Conservation (phyloP, 2,329 filamentous ascomycete genomes). For the Incumbomyces lentus region DNA sequence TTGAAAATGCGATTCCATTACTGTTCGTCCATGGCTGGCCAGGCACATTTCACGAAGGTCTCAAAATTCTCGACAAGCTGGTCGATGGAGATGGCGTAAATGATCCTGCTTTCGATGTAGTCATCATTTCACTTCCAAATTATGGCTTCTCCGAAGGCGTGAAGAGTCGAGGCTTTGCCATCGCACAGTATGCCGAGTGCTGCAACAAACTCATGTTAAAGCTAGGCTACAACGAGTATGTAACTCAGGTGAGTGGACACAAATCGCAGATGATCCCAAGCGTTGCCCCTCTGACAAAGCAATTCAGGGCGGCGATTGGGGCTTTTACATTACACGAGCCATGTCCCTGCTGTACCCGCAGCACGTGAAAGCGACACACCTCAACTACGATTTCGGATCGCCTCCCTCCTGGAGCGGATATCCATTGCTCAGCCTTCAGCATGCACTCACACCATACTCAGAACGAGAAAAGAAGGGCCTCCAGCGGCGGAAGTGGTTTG, state of each 20-base stretch:
- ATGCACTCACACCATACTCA: conserved; percentile 46
- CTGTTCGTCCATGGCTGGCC: conserved; percentile 19
- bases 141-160: conserved; percentile 10
- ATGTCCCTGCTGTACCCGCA: conserved; percentile 37
- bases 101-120: conserved; percentile 8
- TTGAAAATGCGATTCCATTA: conserved; percentile 17
- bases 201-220: conserved; percentile 15
- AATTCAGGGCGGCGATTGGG: conserved; percentile 48
- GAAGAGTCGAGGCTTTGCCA: conserved; percentile 44
- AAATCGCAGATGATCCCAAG: background rate
- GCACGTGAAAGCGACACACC: conserved; percentile 9
- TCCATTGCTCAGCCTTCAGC: conserved; percentile 46
- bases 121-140: conserved; percentile 17
- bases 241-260: conserved; percentile 38
- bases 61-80: conserved; percentile 35
- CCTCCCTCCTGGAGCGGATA: conserved; percentile 10
- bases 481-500: conserved; percentile 48
- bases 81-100: conserved; percentile 9
- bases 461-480: conserved; percentile 43
- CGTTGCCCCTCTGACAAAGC: background rate
- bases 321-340: conserved; percentile 52
- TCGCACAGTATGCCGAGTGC: conserved; percentile 46
- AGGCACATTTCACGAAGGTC: conserved; percentile 16
- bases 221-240: conserved; percentile 17
- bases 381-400: conserved; percentile 9